Conservation (phyloP, 2,329 filamentous ascomycete genomes). For the Verticillium nubilum region DNA sequence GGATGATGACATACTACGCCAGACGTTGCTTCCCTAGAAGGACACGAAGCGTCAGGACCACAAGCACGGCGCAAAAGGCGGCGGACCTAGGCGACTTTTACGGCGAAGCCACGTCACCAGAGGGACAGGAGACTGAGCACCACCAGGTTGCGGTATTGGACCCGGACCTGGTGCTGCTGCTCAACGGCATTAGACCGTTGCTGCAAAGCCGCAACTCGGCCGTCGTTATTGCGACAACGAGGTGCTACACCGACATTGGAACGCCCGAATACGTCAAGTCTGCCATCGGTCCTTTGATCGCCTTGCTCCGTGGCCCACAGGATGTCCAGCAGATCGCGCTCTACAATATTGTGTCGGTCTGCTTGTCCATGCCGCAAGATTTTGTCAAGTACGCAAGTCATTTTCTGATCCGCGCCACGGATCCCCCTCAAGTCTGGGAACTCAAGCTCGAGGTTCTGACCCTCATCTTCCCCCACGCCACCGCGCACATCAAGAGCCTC, state of each 20-base stretch:
- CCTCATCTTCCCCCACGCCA: slow-evolving; percentile 81
- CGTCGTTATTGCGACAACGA: slow-evolving; percentile 81
- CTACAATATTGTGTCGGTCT: slow-evolving; percentile 94
- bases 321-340: slow-evolving; percentile 88
- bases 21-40: slow-evolving; percentile 79
- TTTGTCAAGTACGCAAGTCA: slow-evolving; percentile 87
- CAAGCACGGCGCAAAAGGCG: slow-evolving; percentile 9
- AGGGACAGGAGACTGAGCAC: slow-evolving; percentile 32
- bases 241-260: slow-evolving; percentile 80
- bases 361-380: slow-evolving; percentile 65
- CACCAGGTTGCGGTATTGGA: slow-evolving; percentile 63
- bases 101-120: slow-evolving; percentile 46
- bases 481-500: slow-evolving; percentile 70
- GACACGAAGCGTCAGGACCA: slow-evolving; percentile 48
- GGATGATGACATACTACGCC: slow-evolving; percentile 78
- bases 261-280: slow-evolving; percentile 69
- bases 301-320: slow-evolving; percentile 74
- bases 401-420: slow-evolving; percentile 78
- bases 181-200: slow-evolving; percentile 76
- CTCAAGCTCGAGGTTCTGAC: slow-evolving; percentile 90
- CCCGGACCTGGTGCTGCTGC: slow-evolving; percentile 73
- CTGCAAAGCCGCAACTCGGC: slow-evolving; percentile 90
- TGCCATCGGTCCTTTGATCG: slow-evolving; percentile 78
- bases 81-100: slow-evolving; percentile 70
- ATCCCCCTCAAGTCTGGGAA: slow-evolving; percentile 77